Conservation (phyloP, 768 basidiomycete genomes). For the Macrocybe gigantea region DNA sequence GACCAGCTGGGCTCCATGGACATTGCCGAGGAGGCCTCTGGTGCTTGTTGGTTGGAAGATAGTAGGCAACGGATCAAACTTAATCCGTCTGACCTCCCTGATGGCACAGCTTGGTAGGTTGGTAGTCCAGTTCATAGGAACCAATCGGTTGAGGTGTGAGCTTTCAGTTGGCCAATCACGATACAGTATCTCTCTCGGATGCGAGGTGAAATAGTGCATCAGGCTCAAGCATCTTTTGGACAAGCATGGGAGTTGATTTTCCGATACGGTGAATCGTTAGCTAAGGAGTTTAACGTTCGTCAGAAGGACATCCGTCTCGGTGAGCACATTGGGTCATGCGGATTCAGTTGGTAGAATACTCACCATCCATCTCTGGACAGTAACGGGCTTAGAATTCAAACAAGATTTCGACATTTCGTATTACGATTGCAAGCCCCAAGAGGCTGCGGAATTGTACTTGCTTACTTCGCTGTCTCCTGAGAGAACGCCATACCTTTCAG, state of each 20-base stretch:
- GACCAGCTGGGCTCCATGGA: slow-evolving; percentile 2
- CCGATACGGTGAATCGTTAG: slow-evolving; percentile 4
- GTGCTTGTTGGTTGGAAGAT: not conserved
- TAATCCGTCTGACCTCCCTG: not conserved
- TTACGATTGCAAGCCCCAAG: not conserved
- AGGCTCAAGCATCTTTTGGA: not conserved
- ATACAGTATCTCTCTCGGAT: not conserved
- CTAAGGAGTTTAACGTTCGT: slow-evolving; percentile 2
- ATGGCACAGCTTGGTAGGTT: slow-evolving; percentile 6
- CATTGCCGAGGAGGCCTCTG: slow-evolving; percentile 1
- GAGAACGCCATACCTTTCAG: not conserved
- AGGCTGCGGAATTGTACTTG: slow-evolving; percentile 3
- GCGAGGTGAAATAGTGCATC: slow-evolving; percentile 2
- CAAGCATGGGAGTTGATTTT: slow-evolving; percentile 5
- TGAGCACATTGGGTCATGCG: not conserved
- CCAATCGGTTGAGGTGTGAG: not conserved
- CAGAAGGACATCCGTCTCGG: slow-evolving; percentile 4
- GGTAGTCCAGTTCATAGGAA: not conserved
- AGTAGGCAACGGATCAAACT: not conserved
- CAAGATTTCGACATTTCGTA: slow-evolving; percentile 6
- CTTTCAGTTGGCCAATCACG: slow-evolving; percentile 5
- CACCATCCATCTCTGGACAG: not conserved
- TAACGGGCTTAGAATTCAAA: slow-evolving; percentile 5
- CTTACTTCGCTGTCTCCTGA: not conserved
- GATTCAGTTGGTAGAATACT: not conserved